Evolutionary conservation across 345 rosid species (phyloP).

Genomic region (Aegle marmelos): DNA sequence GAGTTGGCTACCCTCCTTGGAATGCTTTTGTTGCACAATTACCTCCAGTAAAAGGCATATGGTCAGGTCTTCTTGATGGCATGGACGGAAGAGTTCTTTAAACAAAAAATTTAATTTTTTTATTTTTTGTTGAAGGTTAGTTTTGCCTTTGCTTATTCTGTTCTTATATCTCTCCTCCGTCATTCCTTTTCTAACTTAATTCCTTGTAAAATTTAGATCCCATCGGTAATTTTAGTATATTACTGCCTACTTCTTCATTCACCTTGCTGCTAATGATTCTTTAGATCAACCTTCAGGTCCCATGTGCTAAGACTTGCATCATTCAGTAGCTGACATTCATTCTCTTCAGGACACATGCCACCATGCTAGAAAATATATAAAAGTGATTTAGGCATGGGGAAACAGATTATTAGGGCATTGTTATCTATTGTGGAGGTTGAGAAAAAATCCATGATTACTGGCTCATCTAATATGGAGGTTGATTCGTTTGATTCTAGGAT

Average conservation of each 20-base stretch:
- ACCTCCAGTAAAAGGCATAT: constrained; percentile 84
- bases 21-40: constrained; percentile 89
- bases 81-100: constrained; percentile 85
- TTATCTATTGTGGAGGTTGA: too few relatives aligned
- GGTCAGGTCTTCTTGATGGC: constrained; percentile 96
- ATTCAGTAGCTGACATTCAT: neutral
- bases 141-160: constrained; percentile 2
- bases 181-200: neutral
- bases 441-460: too few relatives aligned
- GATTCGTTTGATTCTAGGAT: neutral
- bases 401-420: neutral
- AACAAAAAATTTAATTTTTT: constrained; percentile 4
- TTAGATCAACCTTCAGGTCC: neutral
- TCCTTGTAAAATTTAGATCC: neutral
- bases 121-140: neutral
- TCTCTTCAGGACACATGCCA: neutral
- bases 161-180: neutral
- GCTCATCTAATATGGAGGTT: neutral
- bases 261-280: neutral
- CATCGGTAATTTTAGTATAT: neutral
- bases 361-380: neutral
- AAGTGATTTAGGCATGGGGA: neutral
- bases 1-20: constrained; percentile 98
- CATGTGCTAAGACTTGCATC: neutral
- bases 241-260: neutral